phyloP scores from a whole-genome alignment of 1,139 yeast genomes.

The Kurtzmaniella natalensis region DNA sequence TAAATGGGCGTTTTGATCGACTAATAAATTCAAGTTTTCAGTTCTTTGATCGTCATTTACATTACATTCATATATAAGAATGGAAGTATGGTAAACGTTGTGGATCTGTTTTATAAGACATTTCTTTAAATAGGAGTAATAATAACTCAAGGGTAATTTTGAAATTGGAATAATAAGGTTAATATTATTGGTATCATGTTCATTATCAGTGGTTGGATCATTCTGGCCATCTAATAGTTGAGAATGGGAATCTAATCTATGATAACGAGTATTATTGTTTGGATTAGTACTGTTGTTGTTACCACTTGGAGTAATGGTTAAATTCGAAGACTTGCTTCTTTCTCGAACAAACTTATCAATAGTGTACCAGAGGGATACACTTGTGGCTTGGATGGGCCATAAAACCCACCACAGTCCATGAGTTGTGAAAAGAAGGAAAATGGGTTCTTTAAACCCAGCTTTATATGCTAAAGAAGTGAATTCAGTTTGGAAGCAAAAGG shows the following conservation, averaged over 20 bases:
- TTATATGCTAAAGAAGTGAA: conserved; percentile 68
- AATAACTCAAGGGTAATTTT: conserved; percentile 12
- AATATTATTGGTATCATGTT: conserved; percentile 3
- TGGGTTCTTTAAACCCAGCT: conserved; percentile 62
- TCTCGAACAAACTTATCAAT: conserved; percentile 18
- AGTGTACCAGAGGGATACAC: conserved; percentile 43
- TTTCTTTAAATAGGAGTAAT: conserved; percentile 33
- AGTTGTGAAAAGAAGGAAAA: conserved; percentile 61
- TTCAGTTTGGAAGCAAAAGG: conserved; percentile 80
- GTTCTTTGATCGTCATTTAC: conserved; percentile 33
- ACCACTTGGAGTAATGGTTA: not conserved
- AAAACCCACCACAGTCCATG: conserved; percentile 77
- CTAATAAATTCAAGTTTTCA: conserved; percentile 31
- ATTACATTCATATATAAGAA: conserved; percentile 41
- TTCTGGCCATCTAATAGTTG: conserved; percentile 25
- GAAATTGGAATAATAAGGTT: conserved; percentile 12
- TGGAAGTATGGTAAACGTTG: conserved; percentile 48
- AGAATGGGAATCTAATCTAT: conserved; percentile 25
- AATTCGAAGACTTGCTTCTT: not conserved
- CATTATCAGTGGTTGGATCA: conserved; percentile 9
- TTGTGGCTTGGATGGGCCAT: conserved; percentile 69
- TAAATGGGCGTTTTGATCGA: conserved; percentile 40
- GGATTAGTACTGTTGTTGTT: not conserved
- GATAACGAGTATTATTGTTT: conserved; percentile 16
- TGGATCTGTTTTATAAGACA: conserved; percentile 46